phyloP scores from a whole-genome alignment of 768 basidiomycete genomes.

The Butyriboletus loyo region DNA sequence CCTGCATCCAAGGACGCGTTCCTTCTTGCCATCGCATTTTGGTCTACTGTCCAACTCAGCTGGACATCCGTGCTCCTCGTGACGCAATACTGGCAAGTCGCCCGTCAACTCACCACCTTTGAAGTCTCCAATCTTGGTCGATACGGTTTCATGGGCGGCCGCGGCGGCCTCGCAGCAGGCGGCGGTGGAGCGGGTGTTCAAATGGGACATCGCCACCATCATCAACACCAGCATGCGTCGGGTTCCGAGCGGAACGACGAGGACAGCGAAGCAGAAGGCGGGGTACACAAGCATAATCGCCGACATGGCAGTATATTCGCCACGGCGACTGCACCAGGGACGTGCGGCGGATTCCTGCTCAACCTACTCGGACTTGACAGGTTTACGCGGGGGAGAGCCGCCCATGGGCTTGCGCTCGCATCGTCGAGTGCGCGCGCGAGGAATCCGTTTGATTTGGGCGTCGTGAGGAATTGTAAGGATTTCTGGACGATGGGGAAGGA shows the following conservation, averaged over 20 bases:
- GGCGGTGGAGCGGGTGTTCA: slow-evolving; percentile 58
- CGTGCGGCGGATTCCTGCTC: slow-evolving; percentile 65
- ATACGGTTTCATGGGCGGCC: slow-evolving; percentile 96
- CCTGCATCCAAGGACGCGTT: slow-evolving; percentile 75
- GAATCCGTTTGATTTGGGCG: slow-evolving; percentile 91
- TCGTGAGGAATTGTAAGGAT: slow-evolving; percentile 79
- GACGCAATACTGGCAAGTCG: slow-evolving; percentile 89
- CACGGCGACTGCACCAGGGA: slow-evolving; percentile 31
- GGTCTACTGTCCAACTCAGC: slow-evolving; percentile 91
- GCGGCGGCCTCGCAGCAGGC: slow-evolving; percentile 62
- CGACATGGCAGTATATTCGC: slow-evolving; percentile 37
- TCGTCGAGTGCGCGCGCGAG: slow-evolving; percentile 51
- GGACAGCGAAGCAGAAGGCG: slow-evolving; percentile 34
- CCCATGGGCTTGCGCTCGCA: slow-evolving; percentile 78
- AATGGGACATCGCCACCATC: slow-evolving; percentile 71
- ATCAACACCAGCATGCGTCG: slow-evolving; percentile 21
- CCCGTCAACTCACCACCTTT: slow-evolving; percentile 91
- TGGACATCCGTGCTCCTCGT: slow-evolving; percentile 90
- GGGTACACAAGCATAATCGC: slow-evolving; percentile 45
- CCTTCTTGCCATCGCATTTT: slow-evolving; percentile 74
- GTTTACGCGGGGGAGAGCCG: slow-evolving; percentile 89
- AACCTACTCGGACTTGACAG: slow-evolving; percentile 90
- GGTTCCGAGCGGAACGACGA: slow-evolving; percentile 49
- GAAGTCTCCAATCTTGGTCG: slow-evolving; percentile 95
- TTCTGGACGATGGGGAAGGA: slow-evolving; percentile 90